A percentile compares a stretch with the other conserved stretches of the same genome.
These are phyloP conservation scores for Colletotrichum musicola DNA, from an alignment of 2,329 filamentous ascomycete genomes.

Conservation along the genomic window DNA sequence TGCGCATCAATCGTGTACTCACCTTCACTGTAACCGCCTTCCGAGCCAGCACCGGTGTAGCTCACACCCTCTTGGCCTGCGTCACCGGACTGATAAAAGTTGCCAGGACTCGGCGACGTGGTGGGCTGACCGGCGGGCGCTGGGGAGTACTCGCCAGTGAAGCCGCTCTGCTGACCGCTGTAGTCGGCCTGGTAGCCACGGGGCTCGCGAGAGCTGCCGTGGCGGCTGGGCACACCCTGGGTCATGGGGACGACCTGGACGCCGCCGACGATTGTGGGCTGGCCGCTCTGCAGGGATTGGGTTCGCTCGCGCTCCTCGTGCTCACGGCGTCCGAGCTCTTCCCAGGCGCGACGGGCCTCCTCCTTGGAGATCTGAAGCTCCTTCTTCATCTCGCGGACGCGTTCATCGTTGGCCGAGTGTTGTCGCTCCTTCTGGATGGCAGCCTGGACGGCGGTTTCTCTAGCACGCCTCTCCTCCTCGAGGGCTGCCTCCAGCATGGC, in stretches of 20 bases:
- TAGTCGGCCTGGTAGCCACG: constrained; percentile 45
- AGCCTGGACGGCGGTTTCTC: constrained; percentile 75
- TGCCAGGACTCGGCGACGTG: constrained; percentile 43
- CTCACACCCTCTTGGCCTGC: constrained; percentile 30
- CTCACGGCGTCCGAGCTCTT: constrained; percentile 92
- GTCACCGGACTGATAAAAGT: constrained; percentile 41
- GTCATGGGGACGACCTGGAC: constrained; percentile 97
- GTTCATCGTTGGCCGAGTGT: constrained; percentile 77
- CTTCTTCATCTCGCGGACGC: constrained; percentile 90
- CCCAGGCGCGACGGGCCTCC: constrained; percentile 95
- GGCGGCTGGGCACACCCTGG: constrained; percentile 72
- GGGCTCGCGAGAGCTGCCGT: constrained; percentile 59
- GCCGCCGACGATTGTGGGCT: constrained; percentile 89
- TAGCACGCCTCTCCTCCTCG: constrained; percentile 78
- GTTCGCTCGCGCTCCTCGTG: constrained; percentile 93
- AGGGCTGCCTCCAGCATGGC: constrained; percentile 82
- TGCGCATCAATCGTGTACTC: constrained; percentile 76
- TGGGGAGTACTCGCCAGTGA: constrained; percentile 55
- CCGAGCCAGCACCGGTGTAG: constrained; percentile 56
- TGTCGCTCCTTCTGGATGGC: constrained; percentile 77
- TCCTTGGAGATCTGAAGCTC: constrained; percentile 96
- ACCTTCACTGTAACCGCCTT: constrained; percentile 75
- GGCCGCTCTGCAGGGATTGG: constrained; percentile 85
- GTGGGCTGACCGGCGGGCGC: constrained; percentile 58
- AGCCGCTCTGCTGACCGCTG: constrained; percentile 43